Evolutionary conservation across 2,329 filamentous ascomycete species (phyloP).

Genomic region (Pochonia chlamydosporia): DNA sequence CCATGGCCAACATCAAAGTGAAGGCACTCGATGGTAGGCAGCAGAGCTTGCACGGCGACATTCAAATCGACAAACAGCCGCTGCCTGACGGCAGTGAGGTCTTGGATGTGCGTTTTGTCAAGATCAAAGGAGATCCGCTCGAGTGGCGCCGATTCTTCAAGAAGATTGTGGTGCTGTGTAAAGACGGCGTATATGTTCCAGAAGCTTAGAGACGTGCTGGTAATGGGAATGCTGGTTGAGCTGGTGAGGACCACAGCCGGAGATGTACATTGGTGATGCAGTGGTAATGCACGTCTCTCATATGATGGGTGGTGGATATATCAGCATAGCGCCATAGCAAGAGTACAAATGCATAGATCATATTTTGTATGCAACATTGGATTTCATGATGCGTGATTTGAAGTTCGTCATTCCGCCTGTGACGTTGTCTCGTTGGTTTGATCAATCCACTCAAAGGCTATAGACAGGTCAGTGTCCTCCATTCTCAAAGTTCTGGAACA

Average conservation of each 20-base stretch:
- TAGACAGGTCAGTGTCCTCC: not conserved
- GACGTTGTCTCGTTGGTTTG: constrained; percentile 24
- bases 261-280: too few relatives aligned
- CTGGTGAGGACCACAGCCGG: not conserved
- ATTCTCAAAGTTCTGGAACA: not conserved
- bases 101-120: constrained; percentile 85
- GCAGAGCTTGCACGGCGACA: constrained; percentile 69
- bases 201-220: constrained; percentile 26
- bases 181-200: constrained; percentile 67
- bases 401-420: constrained; percentile 17
- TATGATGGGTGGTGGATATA: not conserved
- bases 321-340: not conserved
- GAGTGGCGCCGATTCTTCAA: constrained; percentile 98
- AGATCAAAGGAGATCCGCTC: constrained; percentile 89
- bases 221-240: not conserved
- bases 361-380: too few relatives aligned
- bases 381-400: not conserved
- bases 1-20: constrained; percentile 62
- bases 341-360: not conserved
- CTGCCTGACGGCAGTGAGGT: constrained; percentile 55
- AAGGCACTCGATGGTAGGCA: constrained; percentile 67
- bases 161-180: constrained; percentile 81
- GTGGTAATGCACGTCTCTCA: not conserved
- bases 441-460: constrained; percentile 37
- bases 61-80: constrained; percentile 62